Conservation (phyloP, 345 rosid species). For the Aegle marmelos region DNA sequence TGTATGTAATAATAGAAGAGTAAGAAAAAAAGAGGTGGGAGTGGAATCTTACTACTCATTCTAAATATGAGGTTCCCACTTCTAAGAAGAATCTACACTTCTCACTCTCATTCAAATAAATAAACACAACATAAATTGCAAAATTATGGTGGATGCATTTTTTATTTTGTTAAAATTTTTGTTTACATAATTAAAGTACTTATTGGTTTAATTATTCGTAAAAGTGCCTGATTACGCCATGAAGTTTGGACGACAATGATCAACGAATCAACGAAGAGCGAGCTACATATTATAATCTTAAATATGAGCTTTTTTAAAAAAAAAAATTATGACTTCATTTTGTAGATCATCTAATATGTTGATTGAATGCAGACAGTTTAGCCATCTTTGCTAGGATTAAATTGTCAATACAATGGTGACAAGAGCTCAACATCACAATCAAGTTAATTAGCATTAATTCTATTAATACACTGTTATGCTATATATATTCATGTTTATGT, state of each 20-base stretch:
- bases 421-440: slow-evolving; percentile 45
- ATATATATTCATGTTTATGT: background rate
- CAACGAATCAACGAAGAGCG: slow-evolving; percentile 33
- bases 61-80: too few species aligned
- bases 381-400: slow-evolving; percentile 41
- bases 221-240: slow-evolving; percentile 50
- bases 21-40: too few species aligned
- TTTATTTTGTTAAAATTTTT: background rate
- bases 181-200: background rate
- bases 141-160: too few species aligned
- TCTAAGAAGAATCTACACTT: too few species aligned
- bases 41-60: too few species aligned
- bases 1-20: too few species aligned
- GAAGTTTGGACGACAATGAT: slow-evolving; percentile 19
- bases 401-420: slow-evolving; percentile 37
- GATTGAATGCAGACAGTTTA: slow-evolving; percentile 33
- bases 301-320: background rate
- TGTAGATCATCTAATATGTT: background rate
- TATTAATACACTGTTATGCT: background rate
- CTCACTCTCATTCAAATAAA: rapidly evolving
- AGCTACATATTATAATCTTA: background rate
- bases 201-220: background rate
- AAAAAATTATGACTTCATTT: background rate
- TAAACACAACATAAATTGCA: too few species aligned
- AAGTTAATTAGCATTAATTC: slow-evolving; percentile 12